phyloP scores from a whole-genome alignment of 2,329 filamentous ascomycete genomes.

The Podosphaera aphanis region DNA sequence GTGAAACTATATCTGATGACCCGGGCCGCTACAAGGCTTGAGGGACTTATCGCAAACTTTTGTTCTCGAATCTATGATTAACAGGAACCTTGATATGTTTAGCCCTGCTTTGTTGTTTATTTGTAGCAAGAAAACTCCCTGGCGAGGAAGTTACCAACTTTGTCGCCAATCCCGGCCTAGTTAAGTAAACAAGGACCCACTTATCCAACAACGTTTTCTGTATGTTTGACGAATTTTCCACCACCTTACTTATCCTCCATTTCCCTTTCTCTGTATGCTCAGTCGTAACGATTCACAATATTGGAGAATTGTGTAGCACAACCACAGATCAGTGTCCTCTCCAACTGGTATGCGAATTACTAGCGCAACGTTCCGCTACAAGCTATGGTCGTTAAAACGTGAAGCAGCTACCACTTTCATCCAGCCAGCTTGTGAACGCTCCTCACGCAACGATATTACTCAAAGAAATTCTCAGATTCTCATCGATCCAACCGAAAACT shows the following conservation, averaged over 20 bases:
- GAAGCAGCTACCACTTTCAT: background rate
- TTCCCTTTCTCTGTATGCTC: background rate
- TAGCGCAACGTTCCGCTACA: background rate
- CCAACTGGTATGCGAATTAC: background rate
- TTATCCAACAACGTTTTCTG: background rate
- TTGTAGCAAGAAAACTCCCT: background rate
- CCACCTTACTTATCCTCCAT: background rate
- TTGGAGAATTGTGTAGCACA: background rate
- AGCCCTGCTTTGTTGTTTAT: background rate
- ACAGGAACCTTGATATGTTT: background rate
- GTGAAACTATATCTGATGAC: background rate
- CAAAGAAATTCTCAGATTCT: background rate
- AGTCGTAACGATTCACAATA: background rate
- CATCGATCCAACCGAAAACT: background rate
- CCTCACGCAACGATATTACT: background rate
- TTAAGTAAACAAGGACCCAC: slow-evolving; percentile 2
- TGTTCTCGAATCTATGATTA: background rate
- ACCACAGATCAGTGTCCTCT: background rate
- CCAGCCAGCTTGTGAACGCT: background rate
- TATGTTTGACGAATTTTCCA: background rate
- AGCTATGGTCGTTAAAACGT: background rate
- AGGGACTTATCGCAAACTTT: background rate
- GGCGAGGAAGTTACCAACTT: background rate
- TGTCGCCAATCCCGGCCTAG: slow-evolving; percentile 1
- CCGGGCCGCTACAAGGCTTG: background rate